phyloP scores from a whole-genome alignment of 2,329 filamentous ascomycete genomes.

The Ciborinia camelliae region DNA sequence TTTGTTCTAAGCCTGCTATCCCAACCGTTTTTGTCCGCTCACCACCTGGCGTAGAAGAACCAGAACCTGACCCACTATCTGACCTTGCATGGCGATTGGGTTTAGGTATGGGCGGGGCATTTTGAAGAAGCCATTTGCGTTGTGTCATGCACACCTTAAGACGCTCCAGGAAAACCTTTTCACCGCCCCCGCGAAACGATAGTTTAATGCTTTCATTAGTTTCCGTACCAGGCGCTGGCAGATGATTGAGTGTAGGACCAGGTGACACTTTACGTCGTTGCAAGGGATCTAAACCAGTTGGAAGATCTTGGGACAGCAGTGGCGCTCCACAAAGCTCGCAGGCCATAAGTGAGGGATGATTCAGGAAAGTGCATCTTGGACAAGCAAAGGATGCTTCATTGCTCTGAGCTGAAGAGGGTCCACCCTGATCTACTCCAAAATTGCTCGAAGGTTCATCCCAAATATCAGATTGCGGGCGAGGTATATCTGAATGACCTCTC shows the following conservation, averaged over 20 bases:
- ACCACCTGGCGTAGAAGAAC: slow-evolving; percentile 35
- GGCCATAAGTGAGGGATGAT: slow-evolving; percentile 78
- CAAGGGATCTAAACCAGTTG: slow-evolving; percentile 42
- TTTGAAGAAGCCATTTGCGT: slow-evolving; percentile 90
- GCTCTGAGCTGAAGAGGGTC: slow-evolving; percentile 25
- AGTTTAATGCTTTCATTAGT: slow-evolving; percentile 77
- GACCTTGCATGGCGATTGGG: slow-evolving; percentile 42
- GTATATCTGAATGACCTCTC: slow-evolving; percentile 28
- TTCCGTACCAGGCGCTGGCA: slow-evolving; percentile 45
- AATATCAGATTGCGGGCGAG: slow-evolving; percentile 29
- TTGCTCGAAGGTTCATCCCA: slow-evolving; percentile 22
- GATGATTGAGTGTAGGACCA: slow-evolving; percentile 57
- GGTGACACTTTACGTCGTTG: slow-evolving; percentile 67
- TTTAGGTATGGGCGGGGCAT: slow-evolving; percentile 81
- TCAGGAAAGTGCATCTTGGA: slow-evolving; percentile 87
- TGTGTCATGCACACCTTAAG: slow-evolving; percentile 86
- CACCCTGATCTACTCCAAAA: slow-evolving; percentile 1
- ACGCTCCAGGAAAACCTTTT: slow-evolving; percentile 84
- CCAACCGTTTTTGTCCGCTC: slow-evolving; percentile 64
- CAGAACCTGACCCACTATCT: slow-evolving; percentile 39
- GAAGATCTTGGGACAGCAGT: slow-evolving; percentile 54
- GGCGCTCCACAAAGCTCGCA: slow-evolving; percentile 91
- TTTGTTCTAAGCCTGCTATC: slow-evolving; percentile 87
- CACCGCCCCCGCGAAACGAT: slow-evolving; percentile 85
- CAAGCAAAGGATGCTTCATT: slow-evolving; percentile 57